Conservation (phyloP, 805 yeast genomes). For the Ogataea henricii region DNA sequence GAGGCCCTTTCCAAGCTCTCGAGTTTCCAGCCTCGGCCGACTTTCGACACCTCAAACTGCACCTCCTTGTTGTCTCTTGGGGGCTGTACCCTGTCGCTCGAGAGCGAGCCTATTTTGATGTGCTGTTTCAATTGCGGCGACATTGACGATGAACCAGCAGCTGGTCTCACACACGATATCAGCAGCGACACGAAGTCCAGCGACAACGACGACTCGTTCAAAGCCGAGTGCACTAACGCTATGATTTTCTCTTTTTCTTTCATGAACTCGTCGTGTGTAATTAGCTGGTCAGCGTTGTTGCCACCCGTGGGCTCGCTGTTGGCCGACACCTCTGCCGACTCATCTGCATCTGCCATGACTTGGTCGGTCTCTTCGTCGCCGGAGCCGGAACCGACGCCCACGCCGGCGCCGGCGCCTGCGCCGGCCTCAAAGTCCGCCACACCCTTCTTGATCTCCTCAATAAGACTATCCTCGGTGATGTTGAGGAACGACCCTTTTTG, state of each 20-base stretch:
- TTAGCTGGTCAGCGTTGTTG: conserved; percentile 13
- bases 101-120: conserved; percentile 75
- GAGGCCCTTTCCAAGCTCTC: conserved; percentile 64
- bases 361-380: conserved; percentile 6
- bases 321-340: conserved; percentile 7
- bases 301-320: neutral
- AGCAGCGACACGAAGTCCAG: conserved; percentile 85
- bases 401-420: neutral
- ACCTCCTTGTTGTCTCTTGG: conserved; percentile 23
- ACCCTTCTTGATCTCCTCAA: conserved; percentile 43
- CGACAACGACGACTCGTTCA: conserved; percentile 86
- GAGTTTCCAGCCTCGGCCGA: conserved; percentile 84
- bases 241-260: conserved; percentile 55
- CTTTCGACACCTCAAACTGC: conserved; percentile 33
- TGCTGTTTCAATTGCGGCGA: conserved; percentile 78
- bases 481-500: conserved; percentile 63
- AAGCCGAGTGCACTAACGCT: conserved; percentile 59
- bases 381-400: neutral
- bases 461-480: conserved; percentile 56
- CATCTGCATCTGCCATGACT: conserved; percentile 18
- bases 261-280: conserved; percentile 44
- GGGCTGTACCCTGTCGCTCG: conserved; percentile 44
- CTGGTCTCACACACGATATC: conserved; percentile 78
- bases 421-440: conserved; percentile 4
- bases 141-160: conserved; percentile 84